phyloP scores from a whole-genome alignment of 495 filamentous ascomycete species.

The Glonium stellatum region DNA sequence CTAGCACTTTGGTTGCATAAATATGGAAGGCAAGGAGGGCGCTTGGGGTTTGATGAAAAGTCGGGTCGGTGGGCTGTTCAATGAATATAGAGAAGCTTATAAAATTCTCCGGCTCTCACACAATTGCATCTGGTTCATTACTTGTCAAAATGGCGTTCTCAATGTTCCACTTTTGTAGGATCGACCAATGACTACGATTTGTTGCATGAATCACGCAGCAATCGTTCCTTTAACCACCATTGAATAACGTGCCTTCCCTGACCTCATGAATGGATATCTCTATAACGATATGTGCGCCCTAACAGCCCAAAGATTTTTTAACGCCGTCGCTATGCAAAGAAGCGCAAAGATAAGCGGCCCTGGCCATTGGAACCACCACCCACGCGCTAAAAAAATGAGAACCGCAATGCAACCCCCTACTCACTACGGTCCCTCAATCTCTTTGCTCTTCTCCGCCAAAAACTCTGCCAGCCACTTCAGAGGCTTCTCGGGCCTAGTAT shows the following conservation, averaged over 20 bases:
- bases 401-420: background rate
- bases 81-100: background rate
- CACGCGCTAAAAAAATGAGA: background rate
- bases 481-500: conserved; percentile 67
- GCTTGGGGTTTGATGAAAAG: conserved; percentile 19
- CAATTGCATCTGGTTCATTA: conserved; percentile 8
- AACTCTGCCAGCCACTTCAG: conserved; percentile 80
- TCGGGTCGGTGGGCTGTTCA: background rate
- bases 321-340: conserved; percentile 5
- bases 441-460: conserved; percentile 71
- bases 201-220: too few relatives aligned
- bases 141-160: background rate
- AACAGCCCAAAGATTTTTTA: background rate
- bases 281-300: background rate
- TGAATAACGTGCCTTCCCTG: background rate
- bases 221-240: background rate
- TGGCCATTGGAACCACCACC: background rate
- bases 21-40: conserved; percentile 23
- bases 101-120: background rate
- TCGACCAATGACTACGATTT: too few relatives aligned
- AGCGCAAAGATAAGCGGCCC: background rate
- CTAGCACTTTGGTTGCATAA: conserved; percentile 55
- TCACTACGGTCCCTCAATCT: conserved; percentile 42
- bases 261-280: background rate
- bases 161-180: too few relatives aligned